phyloP scores from a whole-genome alignment of 768 basidiomycete genomes.

The Podaxis carcinomalis region DNA sequence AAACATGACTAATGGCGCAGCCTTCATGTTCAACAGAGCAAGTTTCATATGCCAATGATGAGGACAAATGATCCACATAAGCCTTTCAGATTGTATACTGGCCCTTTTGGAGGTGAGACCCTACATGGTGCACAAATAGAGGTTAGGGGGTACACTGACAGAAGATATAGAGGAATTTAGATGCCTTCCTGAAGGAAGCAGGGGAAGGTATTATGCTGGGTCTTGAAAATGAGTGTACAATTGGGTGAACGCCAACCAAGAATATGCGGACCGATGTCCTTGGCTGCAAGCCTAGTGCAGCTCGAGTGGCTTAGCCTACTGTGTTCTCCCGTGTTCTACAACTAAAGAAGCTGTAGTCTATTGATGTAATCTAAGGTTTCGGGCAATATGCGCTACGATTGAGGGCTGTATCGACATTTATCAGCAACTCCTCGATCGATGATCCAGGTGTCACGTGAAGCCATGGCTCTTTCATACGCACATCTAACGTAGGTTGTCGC shows the following conservation, averaged over 20 bases:
- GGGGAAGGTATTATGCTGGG: conserved; percentile 24
- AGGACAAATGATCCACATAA: background rate
- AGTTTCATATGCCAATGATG: too few species aligned
- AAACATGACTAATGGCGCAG: too few species aligned
- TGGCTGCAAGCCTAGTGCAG: conserved; percentile 31
- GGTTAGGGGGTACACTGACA: conserved; percentile 23
- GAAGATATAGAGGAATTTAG: conserved; percentile 27
- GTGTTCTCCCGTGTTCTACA: conserved; percentile 24
- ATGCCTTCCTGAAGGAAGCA: conserved; percentile 15
- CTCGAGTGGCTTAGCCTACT: conserved; percentile 25
- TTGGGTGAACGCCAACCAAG: background rate
- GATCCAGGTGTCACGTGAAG: too few species aligned
- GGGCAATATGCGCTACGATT: background rate
- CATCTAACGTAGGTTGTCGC: too few species aligned
- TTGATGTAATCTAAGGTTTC: conserved; percentile 9
- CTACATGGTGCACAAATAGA: conserved; percentile 26
- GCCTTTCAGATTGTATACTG: conserved; percentile 28
- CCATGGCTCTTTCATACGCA: too few species aligned
- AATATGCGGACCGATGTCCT: conserved; percentile 26
- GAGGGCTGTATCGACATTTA: too few species aligned
- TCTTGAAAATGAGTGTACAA: background rate
- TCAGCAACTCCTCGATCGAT: too few species aligned
- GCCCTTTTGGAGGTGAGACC: conserved; percentile 21
- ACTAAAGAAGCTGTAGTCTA: conserved; percentile 33
- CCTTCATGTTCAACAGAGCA: too few species aligned